Evolutionary conservation across 495 filamentous ascomycete genomes (phyloP).

Genomic region (Neurospora cerealis): DNA sequence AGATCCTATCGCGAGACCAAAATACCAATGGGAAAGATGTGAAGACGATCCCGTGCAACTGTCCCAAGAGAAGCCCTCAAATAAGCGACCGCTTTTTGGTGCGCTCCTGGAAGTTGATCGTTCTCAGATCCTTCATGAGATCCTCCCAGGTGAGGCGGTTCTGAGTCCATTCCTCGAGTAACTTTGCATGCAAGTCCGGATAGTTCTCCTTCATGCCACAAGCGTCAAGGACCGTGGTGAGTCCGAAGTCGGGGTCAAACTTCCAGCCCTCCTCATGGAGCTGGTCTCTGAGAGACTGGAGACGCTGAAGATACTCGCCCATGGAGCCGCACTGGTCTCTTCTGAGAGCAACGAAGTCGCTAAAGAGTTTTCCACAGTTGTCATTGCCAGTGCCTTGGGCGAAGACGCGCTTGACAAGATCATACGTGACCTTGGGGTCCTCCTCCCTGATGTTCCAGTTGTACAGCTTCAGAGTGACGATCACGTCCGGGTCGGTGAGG

Average conservation of each 20-base stretch:
- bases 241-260: neutral
- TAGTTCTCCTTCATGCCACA: neutral
- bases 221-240: neutral
- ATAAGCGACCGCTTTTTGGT: neutral
- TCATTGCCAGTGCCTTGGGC: neutral
- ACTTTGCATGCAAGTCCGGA: neutral
- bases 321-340: neutral
- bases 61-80: neutral
- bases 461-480: neutral
- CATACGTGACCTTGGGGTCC: neutral
- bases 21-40: neutral
- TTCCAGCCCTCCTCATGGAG: neutral
- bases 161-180: neutral
- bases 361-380: neutral
- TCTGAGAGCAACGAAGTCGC: neutral
- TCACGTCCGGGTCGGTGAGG: neutral
- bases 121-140: neutral
- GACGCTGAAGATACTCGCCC: neutral
- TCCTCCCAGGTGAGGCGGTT: neutral
- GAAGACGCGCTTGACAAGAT: neutral
- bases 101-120: neutral
- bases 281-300: neutral
- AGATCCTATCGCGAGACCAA: neutral
- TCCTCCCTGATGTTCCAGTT: neutral
- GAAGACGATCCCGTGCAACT: neutral